Evolutionary conservation across 2,329 filamentous ascomycete genomes (phyloP), one percentile per base, ranked within the genome.

Genomic region (Pyrenochaeta sp.): DNA sequence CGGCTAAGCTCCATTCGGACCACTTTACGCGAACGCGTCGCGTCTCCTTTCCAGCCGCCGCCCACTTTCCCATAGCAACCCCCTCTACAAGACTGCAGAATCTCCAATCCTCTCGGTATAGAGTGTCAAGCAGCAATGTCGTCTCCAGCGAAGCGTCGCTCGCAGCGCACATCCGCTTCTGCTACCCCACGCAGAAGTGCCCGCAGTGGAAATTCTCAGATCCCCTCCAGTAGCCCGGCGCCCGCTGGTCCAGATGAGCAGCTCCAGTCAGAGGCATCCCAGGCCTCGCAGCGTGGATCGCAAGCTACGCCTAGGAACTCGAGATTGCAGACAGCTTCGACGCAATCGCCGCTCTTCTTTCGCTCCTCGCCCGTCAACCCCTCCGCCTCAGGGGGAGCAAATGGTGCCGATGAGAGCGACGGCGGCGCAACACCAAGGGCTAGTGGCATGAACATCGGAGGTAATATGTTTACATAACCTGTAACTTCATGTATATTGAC

Each of bases 271-370:
- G 78, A 80, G 64, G 75, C 72, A 33, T 76, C 75, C 39, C 76
- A 75, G 49, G 74, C 68, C 35, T 75, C 71, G 45, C 71, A 70
- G 54, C 69, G 68, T 45, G 76, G 68, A 71, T 72, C 66, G 48
- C 71, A 75, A 58, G 69, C 75, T 45, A 84, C 82, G 1, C 82
- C 83, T 23, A 77, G 79, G 49, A 75, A 77, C 39, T 72, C 78
- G 37, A 69, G 79, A 56, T 68, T 79, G 27, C 68, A 79, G 61
- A 66, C 75, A 46, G 70, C 74, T 48, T 71, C 81, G 31, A 80
- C 92, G 3, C 67, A 74, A 55, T 96, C 92, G 53, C 93, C 93
- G 35, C 82, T 97, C 60, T 90, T 91, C 76, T 96, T 88, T 76
- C 86, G 82, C 57, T 88, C 85, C 0, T 88, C 86, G 15, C 85